These are phyloP conservation scores for Jaltomata sinuosa DNA, from an alignment of 257 asterid species.

Conservation along the genomic window DNA sequence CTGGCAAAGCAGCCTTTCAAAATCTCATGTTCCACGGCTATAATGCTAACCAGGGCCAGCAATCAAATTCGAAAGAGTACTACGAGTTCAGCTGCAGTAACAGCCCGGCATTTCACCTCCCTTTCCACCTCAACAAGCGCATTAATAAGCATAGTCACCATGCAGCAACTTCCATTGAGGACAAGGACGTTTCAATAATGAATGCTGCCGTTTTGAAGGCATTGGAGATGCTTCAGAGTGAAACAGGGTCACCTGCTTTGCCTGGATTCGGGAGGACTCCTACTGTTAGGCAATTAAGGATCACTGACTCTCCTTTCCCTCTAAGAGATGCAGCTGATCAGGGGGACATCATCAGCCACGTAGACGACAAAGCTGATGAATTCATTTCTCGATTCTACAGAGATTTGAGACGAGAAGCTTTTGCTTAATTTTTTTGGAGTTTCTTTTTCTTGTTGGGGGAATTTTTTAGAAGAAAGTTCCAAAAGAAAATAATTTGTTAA, in stretches of 20 bases:
- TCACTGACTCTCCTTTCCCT: conserved; percentile 27
- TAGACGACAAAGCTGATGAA: conserved; percentile 22
- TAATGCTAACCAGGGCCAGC: background rate
- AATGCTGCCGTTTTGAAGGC: conserved; percentile 16
- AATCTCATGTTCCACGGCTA: conserved; percentile 2
- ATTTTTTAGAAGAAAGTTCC: background rate
- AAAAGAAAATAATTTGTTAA: background rate
- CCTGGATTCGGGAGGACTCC: conserved; percentile 28
- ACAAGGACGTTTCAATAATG: conserved; percentile 15
- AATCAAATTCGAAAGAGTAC: conserved; percentile 29
- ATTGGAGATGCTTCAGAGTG: conserved; percentile 37
- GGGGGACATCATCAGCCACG: background rate
- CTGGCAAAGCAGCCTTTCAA: conserved; percentile 21
- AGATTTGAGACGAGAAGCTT: conserved; percentile 8
- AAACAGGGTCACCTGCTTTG: conserved; percentile 28
- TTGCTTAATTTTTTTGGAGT: background rate
- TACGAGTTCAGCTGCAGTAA: conserved; percentile 79
- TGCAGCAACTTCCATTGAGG: background rate
- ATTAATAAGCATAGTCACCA: conserved; percentile 1
- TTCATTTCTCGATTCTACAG: conserved; percentile 17
- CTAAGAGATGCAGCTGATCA: background rate
- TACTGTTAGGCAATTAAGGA: conserved; percentile 27
- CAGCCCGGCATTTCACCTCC: conserved; percentile 35
- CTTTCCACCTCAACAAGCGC: conserved; percentile 29
- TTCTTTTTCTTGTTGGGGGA: background rate